Evolutionary conservation across 2,329 filamentous ascomycete species (phyloP).

Genomic region (Dactylellina leptospora): DNA sequence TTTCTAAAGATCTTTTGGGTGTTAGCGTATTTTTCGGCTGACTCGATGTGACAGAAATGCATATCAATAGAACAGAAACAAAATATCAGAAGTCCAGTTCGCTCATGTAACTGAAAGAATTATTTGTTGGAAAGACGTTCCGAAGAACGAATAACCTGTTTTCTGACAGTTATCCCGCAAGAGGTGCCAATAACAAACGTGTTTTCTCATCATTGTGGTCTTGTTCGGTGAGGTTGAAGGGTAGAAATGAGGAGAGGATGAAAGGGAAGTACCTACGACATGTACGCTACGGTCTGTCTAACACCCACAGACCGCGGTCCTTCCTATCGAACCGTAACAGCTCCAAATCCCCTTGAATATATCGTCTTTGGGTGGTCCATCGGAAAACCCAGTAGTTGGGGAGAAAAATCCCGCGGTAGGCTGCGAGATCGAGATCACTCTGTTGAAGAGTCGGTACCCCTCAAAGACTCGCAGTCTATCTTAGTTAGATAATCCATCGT

Average conservation of each 20-base stretch:
- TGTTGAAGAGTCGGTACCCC: too few species aligned
- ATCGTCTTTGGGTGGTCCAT: too few species aligned
- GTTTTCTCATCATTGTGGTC: slow-evolving; percentile 37
- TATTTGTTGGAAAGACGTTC: slow-evolving; percentile 3
- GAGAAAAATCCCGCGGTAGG: too few species aligned
- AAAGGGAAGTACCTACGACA: slow-evolving; percentile 15
- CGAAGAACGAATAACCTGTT: slow-evolving; percentile 8
- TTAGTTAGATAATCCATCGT: too few species aligned
- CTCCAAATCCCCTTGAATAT: too few species aligned
- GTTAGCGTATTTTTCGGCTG: slow-evolving; percentile 2
- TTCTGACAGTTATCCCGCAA: slow-evolving; percentile 51
- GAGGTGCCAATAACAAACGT: slow-evolving; percentile 52
- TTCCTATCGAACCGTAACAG: too few species aligned
- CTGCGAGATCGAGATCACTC: too few species aligned
- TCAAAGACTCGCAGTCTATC: too few species aligned
- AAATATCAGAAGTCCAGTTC: slow-evolving; percentile 52
- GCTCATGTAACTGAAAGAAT: slow-evolving; percentile 51
- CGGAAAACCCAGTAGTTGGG: too few species aligned
- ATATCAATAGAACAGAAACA: slow-evolving; percentile 11
- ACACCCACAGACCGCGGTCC: too few species aligned
- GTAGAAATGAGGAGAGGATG: neutral
- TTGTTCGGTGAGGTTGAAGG: neutral
- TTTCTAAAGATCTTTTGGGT: neutral
- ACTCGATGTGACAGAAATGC: neutral
- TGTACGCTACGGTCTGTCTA: too few species aligned